phyloP scores from a whole-genome alignment of 768 basidiomycete species.

The Cystoderma amianthinum region DNA sequence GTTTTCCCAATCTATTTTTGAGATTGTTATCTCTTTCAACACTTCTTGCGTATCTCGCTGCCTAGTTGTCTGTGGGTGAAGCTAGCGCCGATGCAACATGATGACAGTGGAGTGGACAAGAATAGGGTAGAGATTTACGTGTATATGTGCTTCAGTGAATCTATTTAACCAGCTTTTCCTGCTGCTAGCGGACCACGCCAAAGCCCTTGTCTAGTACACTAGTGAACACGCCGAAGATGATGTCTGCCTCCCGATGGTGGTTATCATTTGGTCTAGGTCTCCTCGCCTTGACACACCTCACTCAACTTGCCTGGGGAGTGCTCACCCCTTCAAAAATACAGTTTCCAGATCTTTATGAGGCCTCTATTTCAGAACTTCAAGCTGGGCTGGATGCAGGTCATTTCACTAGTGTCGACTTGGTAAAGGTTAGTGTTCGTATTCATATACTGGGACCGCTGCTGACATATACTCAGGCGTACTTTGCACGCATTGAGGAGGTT shows the following conservation, averaged over 20 bases:
- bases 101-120: too few species aligned
- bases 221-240: background rate
- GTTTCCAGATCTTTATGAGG: constrained; percentile 56
- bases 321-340: background rate
- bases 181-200: too few species aligned
- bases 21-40: too few species aligned
- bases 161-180: too few species aligned
- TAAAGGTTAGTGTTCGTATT: constrained; percentile 34
- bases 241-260: background rate
- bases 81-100: too few species aligned
- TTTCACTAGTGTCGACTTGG: constrained; percentile 56
- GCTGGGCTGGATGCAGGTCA: constrained; percentile 37
- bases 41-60: too few species aligned
- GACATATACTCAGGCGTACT: constrained; percentile 40
- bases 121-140: too few species aligned
- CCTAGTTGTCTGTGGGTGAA: too few species aligned
- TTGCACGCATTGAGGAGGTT: constrained; percentile 64
- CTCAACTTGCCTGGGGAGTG: background rate
- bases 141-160: too few species aligned
- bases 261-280: background rate
- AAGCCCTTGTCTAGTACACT: too few species aligned
- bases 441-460: background rate
- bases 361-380: constrained; percentile 48
- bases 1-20: too few species aligned
- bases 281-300: background rate